These are phyloP conservation scores for Plasmodiophora brassicae DNA, from an alignment of 208 protist genomes.

Conservation along the genomic window DNA sequence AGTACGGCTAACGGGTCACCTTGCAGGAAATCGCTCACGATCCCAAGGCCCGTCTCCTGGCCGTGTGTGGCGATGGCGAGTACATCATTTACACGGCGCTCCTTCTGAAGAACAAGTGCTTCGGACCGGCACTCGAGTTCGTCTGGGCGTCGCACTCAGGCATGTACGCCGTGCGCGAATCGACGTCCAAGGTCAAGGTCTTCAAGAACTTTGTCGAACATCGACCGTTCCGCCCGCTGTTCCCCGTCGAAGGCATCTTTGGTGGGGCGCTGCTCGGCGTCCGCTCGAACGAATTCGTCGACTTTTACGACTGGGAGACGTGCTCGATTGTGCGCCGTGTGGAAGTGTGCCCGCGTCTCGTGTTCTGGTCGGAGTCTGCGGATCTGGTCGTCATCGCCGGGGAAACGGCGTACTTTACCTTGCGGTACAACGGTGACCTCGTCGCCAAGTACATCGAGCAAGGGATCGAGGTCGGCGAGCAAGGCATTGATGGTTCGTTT, in stretches of 20 bases:
- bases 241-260: conserved; percentile 64
- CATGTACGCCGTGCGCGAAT: conserved; percentile 84
- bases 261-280: conserved; percentile 77
- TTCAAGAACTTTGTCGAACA: conserved; percentile 89
- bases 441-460: conserved; percentile 71
- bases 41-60: conserved; percentile 84
- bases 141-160: conserved; percentile 80
- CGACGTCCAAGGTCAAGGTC: conserved; percentile 57
- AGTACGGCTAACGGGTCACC: not conserved
- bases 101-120: conserved; percentile 86
- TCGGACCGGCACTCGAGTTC: conserved; percentile 89
- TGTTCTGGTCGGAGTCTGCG: conserved; percentile 81
- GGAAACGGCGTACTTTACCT: conserved; percentile 80
- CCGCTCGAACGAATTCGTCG: conserved; percentile 65
- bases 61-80: conserved; percentile 86
- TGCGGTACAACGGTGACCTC: conserved; percentile 81
- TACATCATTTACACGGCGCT: conserved; percentile 96
- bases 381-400: conserved; percentile 77
- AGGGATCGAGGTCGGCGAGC: conserved; percentile 63
- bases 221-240: conserved; percentile 68
- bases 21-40: conserved; percentile 65
- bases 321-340: conserved; percentile 83
- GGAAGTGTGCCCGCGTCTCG: conserved; percentile 75
- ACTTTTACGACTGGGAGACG: conserved; percentile 94
- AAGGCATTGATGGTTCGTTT: conserved; percentile 91